Conservation (phyloP, 768 basidiomycete genomes). For the Holtermanniella nyarrowii region DNA sequence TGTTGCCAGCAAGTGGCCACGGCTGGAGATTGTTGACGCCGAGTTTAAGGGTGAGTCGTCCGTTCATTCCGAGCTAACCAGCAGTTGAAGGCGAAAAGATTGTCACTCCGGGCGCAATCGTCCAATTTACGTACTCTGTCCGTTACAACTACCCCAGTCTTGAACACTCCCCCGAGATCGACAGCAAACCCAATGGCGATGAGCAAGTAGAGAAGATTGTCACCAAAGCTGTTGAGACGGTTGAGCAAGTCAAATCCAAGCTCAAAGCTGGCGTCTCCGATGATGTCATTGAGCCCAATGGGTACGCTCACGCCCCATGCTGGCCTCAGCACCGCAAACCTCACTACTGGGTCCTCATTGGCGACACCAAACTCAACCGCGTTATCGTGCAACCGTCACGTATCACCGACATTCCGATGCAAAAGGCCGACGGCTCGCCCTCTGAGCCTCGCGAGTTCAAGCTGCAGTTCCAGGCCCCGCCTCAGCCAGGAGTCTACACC, state of each 20-base stretch:
- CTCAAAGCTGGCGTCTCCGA: constrained; percentile 60
- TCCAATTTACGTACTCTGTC: constrained; percentile 74
- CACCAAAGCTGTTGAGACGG: constrained; percentile 2
- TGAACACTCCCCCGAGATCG: constrained; percentile 14
- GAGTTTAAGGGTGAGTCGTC: constrained; percentile 66
- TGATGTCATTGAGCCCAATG: constrained; percentile 52
- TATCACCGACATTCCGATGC: constrained; percentile 63
- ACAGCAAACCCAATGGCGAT: constrained; percentile 4
- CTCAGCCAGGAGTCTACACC: constrained; percentile 66
- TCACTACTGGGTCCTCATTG: constrained; percentile 82
- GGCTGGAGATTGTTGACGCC: constrained; percentile 67
- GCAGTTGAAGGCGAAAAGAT: constrained; percentile 81
- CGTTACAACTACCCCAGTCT: constrained; percentile 54
- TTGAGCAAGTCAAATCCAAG: constrained; percentile 43
- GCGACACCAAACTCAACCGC: constrained; percentile 72
- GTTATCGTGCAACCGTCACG: constrained; percentile 79
- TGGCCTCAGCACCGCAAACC: constrained; percentile 91
- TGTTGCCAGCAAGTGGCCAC: constrained; percentile 59
- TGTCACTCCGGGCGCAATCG: constrained; percentile 78
- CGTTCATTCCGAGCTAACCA: constrained; percentile 2
- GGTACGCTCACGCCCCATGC: constrained; percentile 77
- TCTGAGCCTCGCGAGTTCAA: constrained; percentile 50
- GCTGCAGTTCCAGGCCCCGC: constrained; percentile 90
- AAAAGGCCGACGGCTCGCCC: constrained; percentile 7
- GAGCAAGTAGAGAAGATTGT: constrained; percentile 36